Base-by-base conservation (phyloP, 192 early-diverging fungal species). In the Phycomyces blakesleeanus region DNA sequence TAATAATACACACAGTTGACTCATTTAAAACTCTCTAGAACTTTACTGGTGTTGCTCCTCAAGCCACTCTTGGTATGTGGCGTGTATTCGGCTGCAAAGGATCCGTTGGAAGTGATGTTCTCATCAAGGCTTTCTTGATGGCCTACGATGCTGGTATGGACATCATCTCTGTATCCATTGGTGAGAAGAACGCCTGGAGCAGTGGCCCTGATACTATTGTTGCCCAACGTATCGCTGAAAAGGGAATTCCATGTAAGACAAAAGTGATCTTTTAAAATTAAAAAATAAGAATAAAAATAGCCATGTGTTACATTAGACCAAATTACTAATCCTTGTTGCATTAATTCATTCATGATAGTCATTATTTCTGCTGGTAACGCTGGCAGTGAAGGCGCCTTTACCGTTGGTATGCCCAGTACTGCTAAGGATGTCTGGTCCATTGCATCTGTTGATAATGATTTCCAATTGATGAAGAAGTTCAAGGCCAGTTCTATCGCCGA, bases 81-180 rank as follows among this genome's bases (percentile, higher is more conserved):
- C 81, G 93, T 55, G 82, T 95, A 18, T 89, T 92, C 68, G 91
- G 91, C 20, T 95, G 93, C 69, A 81, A 75, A 60, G 86, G 87
- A 55, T 72, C 71, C 22, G 76, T 80, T 4, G 75, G 77, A 49
- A 80, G 85, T 24, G 92, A 92, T 56, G 63, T 93, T 27, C 85
- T 96, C 37, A 83, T 91, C 53, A 77, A 85, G 52, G 95, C 86
- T 22, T 71, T 97, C 63, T 76, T 86, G 66, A 71, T 72, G 15
- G 95, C 93, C 1, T 78, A 81, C 29, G 69, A 65, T 0, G 92
- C 90, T 47, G 77, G 61, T 26, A 39, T 42, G 67, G 84, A 97
- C 66, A 66, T 97, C 40, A 87, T 97, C 70, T 91, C 85, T 76
- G 76, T 95, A 66, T 90, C 87, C 57, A 71, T 96, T 61, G 93